These are phyloP conservation scores for Alternaria rosae DNA, from an alignment of 2,329 filamentous ascomycete genomes.

Conservation along the genomic window DNA sequence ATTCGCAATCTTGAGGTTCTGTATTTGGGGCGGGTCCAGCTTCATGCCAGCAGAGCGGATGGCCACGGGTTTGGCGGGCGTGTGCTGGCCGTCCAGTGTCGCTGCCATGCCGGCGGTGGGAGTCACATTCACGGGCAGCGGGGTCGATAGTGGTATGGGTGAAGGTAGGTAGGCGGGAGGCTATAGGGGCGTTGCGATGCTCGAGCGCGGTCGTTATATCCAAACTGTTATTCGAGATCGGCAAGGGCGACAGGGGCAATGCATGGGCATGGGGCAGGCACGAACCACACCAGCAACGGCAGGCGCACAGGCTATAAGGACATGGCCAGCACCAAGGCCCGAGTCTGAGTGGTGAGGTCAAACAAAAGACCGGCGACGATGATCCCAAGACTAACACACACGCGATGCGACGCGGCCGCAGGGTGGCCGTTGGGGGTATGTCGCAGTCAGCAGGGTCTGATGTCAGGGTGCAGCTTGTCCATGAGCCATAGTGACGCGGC, in stretches of 20 bases:
- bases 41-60: constrained; percentile 35
- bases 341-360: background rate
- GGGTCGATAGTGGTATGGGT: constrained; percentile 8
- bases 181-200: constrained; percentile 6
- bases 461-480: constrained; percentile 10
- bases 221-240: constrained; percentile 5
- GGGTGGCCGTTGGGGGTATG: background rate
- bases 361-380: background rate
- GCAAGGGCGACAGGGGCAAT: constrained; percentile 34
- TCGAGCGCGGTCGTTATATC: constrained; percentile 7
- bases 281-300: constrained; percentile 1
- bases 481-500: constrained; percentile 16
- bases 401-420: background rate
- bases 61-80: constrained; percentile 33
- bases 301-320: constrained; percentile 3
- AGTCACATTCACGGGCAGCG: constrained; percentile 25
- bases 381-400: background rate
- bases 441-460: constrained; percentile 6
- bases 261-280: constrained; percentile 9
- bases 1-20: constrained; percentile 31
- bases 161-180: background rate
- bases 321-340: constrained; percentile 1
- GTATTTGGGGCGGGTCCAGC: constrained; percentile 33
- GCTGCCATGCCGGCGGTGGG: constrained; percentile 24
- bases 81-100: constrained; percentile 34